Evolutionary conservation across 2,329 filamentous ascomycete genomes (phyloP).

Genomic region (Exophiala mesophila): DNA sequence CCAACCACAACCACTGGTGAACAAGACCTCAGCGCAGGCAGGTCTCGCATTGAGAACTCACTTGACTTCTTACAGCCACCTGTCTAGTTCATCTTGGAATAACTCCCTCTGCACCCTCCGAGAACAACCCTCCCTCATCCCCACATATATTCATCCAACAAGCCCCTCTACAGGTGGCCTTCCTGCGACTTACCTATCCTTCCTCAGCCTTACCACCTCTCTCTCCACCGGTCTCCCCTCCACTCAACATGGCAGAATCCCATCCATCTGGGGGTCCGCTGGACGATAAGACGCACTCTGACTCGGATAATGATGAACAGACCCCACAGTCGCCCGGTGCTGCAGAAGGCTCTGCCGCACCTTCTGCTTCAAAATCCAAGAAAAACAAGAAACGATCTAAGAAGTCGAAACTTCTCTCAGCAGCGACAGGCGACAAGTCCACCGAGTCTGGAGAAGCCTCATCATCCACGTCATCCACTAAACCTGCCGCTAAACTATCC

Average conservation of each 20-base stretch:
- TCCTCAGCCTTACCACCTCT: not conserved
- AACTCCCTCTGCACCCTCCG: too few relatives aligned
- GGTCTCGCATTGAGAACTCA: too few relatives aligned
- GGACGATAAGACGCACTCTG: constrained; percentile 19
- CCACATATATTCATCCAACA: too few relatives aligned
- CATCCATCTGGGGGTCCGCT: constrained; percentile 6
- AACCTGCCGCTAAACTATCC: constrained; percentile 16
- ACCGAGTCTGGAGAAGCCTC: constrained; percentile 15
- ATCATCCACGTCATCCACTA: constrained; percentile 20
- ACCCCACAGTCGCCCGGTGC: constrained; percentile 6
- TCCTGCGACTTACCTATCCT: too few relatives aligned
- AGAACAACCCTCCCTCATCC: too few relatives aligned
- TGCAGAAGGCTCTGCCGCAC: constrained; percentile 6
- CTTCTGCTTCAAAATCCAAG: constrained; percentile 11
- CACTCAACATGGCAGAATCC: constrained; percentile 11
- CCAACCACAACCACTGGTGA: too few relatives aligned
- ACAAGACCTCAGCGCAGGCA: too few relatives aligned
- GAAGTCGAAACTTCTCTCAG: constrained; percentile 23
- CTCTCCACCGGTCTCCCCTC: not conserved
- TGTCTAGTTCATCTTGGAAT: too few relatives aligned
- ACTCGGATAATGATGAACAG: constrained; percentile 23
- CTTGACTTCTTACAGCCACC: too few relatives aligned
- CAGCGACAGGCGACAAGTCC: constrained; percentile 15
- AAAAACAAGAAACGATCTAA: constrained; percentile 28
- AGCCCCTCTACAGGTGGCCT: too few relatives aligned